Percentiles rank a stretch among this genome's conserved stretches.
These are phyloP conservation scores for Misopates orontium DNA, from an alignment of 257 asterid species.

Conservation along the genomic window DNA sequence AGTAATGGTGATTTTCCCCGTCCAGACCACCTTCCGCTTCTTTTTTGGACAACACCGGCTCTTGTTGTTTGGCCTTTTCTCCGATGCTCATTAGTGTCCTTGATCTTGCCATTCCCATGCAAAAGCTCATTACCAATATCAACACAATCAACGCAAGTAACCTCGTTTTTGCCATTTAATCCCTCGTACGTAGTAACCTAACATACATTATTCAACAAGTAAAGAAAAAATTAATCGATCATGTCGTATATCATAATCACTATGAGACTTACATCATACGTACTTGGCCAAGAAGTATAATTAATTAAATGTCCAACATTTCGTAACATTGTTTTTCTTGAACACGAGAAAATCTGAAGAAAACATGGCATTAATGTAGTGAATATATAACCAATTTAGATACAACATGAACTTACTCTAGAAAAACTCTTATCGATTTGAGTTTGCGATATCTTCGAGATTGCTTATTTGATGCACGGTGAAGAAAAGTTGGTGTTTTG, in stretches of 20 bases:
- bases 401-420: too few relatives aligned
- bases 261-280: too few relatives aligned
- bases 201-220: background rate
- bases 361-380: too few relatives aligned
- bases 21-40: conserved; percentile 3
- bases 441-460: background rate
- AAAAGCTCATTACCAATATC: conserved; percentile 20
- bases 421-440: too few relatives aligned
- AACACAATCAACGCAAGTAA: conserved; percentile 1
- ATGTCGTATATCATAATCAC: too few relatives aligned
- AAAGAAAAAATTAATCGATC: too few relatives aligned
- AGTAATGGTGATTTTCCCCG: conserved; percentile 36
- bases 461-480: background rate
- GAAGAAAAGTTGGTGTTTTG: conserved; percentile 17
- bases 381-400: too few relatives aligned
- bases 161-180: conserved; percentile 28
- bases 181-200: conserved; percentile 12
- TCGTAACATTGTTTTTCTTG: too few relatives aligned
- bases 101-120: conserved; percentile 24
- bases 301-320: too few relatives aligned
- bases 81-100: background rate
- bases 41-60: background rate
- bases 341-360: too few relatives aligned
- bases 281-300: too few relatives aligned
- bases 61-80: background rate